A percentile compares a stretch with the other conserved stretches of the same genome.
These are phyloP conservation scores for Fraxinus sp. DNA, from an alignment of 305 asterid genomes.

Conservation along the genomic window DNA sequence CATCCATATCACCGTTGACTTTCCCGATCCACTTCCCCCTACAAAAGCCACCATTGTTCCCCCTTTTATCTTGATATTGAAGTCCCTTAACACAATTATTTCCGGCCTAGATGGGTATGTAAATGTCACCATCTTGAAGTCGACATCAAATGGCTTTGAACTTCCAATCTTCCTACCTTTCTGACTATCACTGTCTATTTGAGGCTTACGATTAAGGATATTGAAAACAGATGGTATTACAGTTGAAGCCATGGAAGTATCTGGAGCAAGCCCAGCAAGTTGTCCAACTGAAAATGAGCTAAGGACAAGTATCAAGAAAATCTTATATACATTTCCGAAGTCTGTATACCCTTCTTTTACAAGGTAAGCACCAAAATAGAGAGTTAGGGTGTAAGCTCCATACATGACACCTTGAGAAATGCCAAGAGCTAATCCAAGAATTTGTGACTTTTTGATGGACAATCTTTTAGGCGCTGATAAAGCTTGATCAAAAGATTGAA, in stretches of 20 bases:
- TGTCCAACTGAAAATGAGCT: conserved; percentile 93
- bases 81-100: conserved; percentile 47
- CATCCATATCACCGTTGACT: conserved; percentile 80
- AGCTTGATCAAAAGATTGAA: conserved; percentile 62
- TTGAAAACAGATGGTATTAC: conserved; percentile 60
- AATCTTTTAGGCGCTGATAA: conserved; percentile 52
- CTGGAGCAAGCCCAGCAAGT: conserved; percentile 91
- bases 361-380: conserved; percentile 72
- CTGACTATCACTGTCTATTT: conserved; percentile 34
- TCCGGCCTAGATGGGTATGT: conserved; percentile 72
- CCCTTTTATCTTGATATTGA: conserved; percentile 50
- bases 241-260: conserved; percentile 63
- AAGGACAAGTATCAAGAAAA: conserved; percentile 78
- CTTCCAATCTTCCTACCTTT: conserved; percentile 48
- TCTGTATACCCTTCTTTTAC: conserved; percentile 45
- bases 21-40: conserved; percentile 88
- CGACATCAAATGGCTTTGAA: conserved; percentile 49
- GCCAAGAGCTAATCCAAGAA: conserved; percentile 67
- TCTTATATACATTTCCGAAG: conserved; percentile 71
- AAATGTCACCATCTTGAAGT: conserved; percentile 66
- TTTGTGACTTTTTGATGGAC: conserved; percentile 52
- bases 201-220: conserved; percentile 56
- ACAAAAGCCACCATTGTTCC: conserved; percentile 80
- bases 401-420: conserved; percentile 78
- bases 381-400: conserved; percentile 67